A percentile compares a stretch with the other conserved stretches of the same genome.
phyloP scores from a whole-genome alignment of 306 rosid genomes.

The Pueraria montana region DNA sequence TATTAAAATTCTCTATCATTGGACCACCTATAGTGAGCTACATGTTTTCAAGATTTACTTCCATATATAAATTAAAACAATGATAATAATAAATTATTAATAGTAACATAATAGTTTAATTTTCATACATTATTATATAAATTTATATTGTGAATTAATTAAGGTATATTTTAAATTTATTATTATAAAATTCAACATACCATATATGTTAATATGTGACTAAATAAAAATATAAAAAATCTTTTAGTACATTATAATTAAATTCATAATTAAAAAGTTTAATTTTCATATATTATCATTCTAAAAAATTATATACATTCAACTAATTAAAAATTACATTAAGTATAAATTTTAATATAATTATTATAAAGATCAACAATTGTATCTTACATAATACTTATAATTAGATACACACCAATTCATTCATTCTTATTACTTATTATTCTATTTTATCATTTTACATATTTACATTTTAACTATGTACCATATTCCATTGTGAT shows the following conservation, averaged over 20 bases:
- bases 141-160: neutral
- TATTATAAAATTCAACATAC: neutral
- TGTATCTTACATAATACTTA: neutral
- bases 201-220: neutral
- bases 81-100: neutral
- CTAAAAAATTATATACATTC: neutral
- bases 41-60: neutral
- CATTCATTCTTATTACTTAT: neutral
- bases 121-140: neutral
- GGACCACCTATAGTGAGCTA: too few species aligned
- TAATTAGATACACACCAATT: neutral
- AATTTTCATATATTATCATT: neutral
- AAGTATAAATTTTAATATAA: neutral
- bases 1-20: too few species aligned
- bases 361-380: neutral
- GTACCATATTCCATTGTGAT: neutral
- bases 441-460: neutral
- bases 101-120: neutral
- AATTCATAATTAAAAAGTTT: neutral
- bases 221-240: neutral
- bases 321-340: neutral
- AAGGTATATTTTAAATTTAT: neutral
- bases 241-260: neutral
- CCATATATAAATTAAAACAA: neutral
- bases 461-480: neutral